Conservation (phyloP, 2,329 filamentous ascomycete species). For the Lanzia echinophila region DNA sequence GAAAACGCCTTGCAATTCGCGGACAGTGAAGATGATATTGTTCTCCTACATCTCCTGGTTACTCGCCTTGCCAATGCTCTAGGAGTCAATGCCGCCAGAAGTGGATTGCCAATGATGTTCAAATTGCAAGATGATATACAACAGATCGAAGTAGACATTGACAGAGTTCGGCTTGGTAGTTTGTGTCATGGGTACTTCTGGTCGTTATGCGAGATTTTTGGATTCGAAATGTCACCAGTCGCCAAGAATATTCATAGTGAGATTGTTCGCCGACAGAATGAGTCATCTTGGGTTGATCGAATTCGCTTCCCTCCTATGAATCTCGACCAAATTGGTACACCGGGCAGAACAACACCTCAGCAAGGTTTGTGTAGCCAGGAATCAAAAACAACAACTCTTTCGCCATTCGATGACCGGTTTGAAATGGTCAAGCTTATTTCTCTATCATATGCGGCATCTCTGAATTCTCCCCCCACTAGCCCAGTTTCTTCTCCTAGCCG, state of each 20-base stretch:
- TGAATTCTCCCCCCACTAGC: conserved; percentile 60
- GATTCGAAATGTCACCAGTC: conserved; percentile 62
- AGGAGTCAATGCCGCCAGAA: conserved; percentile 74
- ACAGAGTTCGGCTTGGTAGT: conserved; percentile 74
- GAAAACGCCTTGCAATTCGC: conserved; percentile 74
- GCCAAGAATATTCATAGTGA: conserved; percentile 70
- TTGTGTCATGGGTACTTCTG: conserved; percentile 87
- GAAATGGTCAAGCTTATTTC: conserved; percentile 70
- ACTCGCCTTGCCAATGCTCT: conserved; percentile 67
- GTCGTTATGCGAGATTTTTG: conserved; percentile 69
- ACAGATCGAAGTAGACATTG: conserved; percentile 54
- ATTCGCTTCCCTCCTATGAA: conserved; percentile 63
- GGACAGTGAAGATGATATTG: conserved; percentile 65
- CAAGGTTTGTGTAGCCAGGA: conserved; percentile 40
- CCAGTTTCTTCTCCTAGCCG: conserved; percentile 64
- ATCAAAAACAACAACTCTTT: conserved; percentile 56
- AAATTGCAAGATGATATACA: conserved; percentile 79
- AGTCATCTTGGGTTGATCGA: conserved; percentile 72
- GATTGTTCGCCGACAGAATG: conserved; percentile 64
- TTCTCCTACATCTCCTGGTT: conserved; percentile 71
- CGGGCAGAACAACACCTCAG: conserved; percentile 40
- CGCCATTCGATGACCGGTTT: conserved; percentile 68
- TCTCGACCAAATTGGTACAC: conserved; percentile 53
- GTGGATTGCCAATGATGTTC: conserved; percentile 82
- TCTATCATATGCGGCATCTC: conserved; percentile 57